Base-by-base conservation (phyloP, 2,329 filamentous ascomycete species). In the Berkeleyomyces rouxiae region DNA sequence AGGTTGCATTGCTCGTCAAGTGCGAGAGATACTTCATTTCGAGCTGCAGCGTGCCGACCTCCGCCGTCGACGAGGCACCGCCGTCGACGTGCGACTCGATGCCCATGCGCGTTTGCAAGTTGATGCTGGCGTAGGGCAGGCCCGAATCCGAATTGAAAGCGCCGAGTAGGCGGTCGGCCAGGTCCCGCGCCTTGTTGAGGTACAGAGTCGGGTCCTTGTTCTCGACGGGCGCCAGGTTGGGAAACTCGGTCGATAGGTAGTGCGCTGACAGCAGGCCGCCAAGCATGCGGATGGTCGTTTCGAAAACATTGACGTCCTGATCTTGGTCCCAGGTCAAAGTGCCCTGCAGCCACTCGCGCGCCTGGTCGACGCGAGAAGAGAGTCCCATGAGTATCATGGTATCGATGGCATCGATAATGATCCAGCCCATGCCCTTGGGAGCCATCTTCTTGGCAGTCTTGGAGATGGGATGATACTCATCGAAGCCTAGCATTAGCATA, bases 301-400 rank as follows among this genome's bases (percentile, higher is more conserved):
- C 93, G 69, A 97, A 99, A 0, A 90, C 96, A 72, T 90, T 97
- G 63, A 99, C 92, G 71, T 96, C 90, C 72, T 96, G 90, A 69
- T 96, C 81, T 72, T 96, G 90, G 65, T 96, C 85, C 75, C 95
- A 97, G 9, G 84, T 85, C 66, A 97, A 74, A 6, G 84, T 84
- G 3, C 83, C 85, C 1, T 88, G 80, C 58, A 99, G 83, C 93
- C 93, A 99, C 70, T 95, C 82, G 63, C 92, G 81, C 37, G 93
- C 92, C 70, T 95, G 85, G 44, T 84, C 80, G 46, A 99, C 80
- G 66, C 91, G 85, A 40, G 84, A 87, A 11, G 92, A 97, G 67
- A 96, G 79, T 72, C 97, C 97, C 93, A 99, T 99, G 65, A 99
- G 78, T 76, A 99, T 99, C 79, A 97, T 82, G 0, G 93, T 99